Evolutionary conservation across 2,329 filamentous ascomycete genomes (phyloP), one percentile per base, ranked within the genome.

Genomic region (Fonsecaea monophora): DNA sequence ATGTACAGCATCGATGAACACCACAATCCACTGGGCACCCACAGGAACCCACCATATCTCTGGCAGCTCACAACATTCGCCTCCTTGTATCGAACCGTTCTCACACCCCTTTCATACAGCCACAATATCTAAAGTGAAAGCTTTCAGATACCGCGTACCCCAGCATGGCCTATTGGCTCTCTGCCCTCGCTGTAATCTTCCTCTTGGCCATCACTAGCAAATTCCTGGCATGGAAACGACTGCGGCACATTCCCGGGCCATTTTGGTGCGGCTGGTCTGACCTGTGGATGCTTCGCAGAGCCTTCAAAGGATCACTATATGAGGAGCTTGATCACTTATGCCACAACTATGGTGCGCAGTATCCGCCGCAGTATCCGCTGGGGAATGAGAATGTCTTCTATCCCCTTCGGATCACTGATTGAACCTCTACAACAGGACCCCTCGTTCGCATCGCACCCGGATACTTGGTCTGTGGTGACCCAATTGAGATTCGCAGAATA

Each of bases 361-460:
- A 8, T 50, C 45, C 8, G 10, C 25, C 18, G 45, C 18, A 9
- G 2, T 50, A 8, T 50, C 45, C 8, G 10, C 25, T 25, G 7
- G 25, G 12, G 25, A 40, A 12, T 4, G 40, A 48, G 10, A 48
- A 21, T 9, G 2, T 10, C 30, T 25, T 2, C 18, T 18, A 4
- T 9, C 15, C 15, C 15, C 15, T 25, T 10, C 21, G 40, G 7
- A 6, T 25, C 45, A 25, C 53, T 35, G 53, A 34, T 56, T 38
- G 32, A 35, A 4, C 25, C 35, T 34, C 56, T 38, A 9, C 13
- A 1, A 21, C 10, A 59, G 75, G 75, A 30, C 55, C 68, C 1
- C 69, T 48, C n/a, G 45, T 65, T 13, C 42, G 62, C 34, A 53
- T 65, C 25, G 53, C 15, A 34, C 65, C 62, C 13, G 48, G 61